A percentile compares a stretch with the other conserved stretches of the same genome.
Conservation (phyloP, 768 basidiomycete genomes). For the Pleurotus djamor region DNA sequence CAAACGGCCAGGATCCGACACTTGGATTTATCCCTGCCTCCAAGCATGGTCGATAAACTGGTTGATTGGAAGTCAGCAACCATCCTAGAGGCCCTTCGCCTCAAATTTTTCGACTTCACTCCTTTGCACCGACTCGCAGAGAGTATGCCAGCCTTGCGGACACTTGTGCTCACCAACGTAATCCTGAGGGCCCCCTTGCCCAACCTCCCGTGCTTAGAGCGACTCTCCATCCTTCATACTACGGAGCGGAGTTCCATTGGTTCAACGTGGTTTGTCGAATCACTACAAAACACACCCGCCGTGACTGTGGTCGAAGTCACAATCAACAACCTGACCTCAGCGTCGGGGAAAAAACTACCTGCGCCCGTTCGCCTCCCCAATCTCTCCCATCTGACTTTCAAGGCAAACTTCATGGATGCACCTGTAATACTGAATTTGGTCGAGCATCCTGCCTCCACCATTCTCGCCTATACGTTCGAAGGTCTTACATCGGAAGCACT, state of each 20-base stretch:
- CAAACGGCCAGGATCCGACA: neutral
- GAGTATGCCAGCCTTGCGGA: neutral
- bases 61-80: too few relatives aligned
- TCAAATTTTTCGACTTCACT: neutral
- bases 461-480: neutral
- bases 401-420: neutral
- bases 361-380: neutral
- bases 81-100: neutral
- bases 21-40: neutral
- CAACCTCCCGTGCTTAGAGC: neutral
- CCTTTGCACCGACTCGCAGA: neutral
- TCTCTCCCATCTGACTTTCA: neutral
- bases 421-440: neutral
- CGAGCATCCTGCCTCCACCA: neutral
- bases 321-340: neutral
- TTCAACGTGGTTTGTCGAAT: too few relatives aligned
- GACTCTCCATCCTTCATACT: neutral
- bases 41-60: neutral
- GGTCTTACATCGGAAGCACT: neutral
- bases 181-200: neutral
- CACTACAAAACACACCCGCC: neutral
- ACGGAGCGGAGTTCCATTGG: too few relatives aligned
- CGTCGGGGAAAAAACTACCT: neutral
- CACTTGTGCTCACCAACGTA: neutral
- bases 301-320: neutral